Conservation (phyloP, 1,284 basidiomycete species). For the Apiotrichum siamense region DNA sequence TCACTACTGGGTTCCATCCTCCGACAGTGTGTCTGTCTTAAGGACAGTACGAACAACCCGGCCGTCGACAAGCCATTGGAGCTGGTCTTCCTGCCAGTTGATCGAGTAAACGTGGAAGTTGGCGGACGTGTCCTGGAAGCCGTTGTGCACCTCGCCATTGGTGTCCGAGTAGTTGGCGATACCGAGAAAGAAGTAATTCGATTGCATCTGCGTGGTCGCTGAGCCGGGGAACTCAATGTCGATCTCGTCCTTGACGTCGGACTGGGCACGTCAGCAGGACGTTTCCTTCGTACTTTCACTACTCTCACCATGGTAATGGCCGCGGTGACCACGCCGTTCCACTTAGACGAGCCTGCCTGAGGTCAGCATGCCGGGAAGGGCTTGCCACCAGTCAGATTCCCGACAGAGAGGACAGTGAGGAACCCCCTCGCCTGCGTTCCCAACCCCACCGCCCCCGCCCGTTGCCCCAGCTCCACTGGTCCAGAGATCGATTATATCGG, state of each 20-base stretch:
- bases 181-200: conserved; percentile 64
- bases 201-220: conserved; percentile 60
- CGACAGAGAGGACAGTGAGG: too few species aligned
- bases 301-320: conserved; percentile 86
- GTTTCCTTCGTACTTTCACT: too few species aligned
- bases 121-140: conserved; percentile 57
- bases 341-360: conserved; percentile 47
- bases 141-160: conserved; percentile 44
- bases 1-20: conserved; percentile 10
- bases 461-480: too few species aligned
- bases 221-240: conserved; percentile 62
- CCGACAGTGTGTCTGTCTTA: conserved; percentile 59
- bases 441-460: too few species aligned
- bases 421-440: too few species aligned
- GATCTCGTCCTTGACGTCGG: conserved; percentile 72
- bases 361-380: conserved; percentile 3
- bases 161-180: conserved; percentile 51
- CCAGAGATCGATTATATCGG: too few species aligned
- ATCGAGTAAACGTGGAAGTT: conserved; percentile 76
- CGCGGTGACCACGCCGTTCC: conserved; percentile 70
- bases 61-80: conserved; percentile 66
- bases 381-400: too few species aligned
- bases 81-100: conserved; percentile 65
- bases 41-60: conserved; percentile 62
- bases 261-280: too few species aligned